Evolutionary conservation across 2,329 filamentous ascomycete species (phyloP), one percentile per base, ranked within the genome.

Genomic region (Dryadomyces quercivorus): DNA sequence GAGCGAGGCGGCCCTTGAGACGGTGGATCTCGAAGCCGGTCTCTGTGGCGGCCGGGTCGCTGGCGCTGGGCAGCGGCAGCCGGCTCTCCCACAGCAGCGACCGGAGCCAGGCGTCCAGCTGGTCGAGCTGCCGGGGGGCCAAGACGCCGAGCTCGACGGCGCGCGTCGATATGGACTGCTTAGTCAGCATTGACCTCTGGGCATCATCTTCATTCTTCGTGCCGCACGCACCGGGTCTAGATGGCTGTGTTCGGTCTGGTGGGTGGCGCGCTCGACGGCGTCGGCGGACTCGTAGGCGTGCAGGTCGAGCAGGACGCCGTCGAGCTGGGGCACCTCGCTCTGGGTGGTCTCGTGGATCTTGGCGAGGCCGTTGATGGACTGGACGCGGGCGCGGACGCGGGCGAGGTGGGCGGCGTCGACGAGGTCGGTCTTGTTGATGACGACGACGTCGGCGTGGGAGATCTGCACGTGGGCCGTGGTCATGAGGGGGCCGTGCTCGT

Each of bases 381-480:
- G 73, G 53, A 97, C 83, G 48, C 93, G 80, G 16, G 79, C 75
- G 58, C 76, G 77, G 8, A 96, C 87, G 0, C 65, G 69, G n/a
- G 80, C 69, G 1, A 97, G 76, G 62, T 95, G 82, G 7, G 78
- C 71, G 1, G 77, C 66, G 6, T 77, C 80, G 3, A 97, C 90
- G 3, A 96, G 75, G 65, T 98, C 93, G 3, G 84, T 77, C 68
- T 98, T 98, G 72, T 98, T 98, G 61, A 98, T 81, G 43, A 98
- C 81, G 47, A 98, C 80, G 9, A 97, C 89, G 69, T 98, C 93
- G 7, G 93, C 93, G 63, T 98, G 92, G 1, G 90, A 96, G 57
- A 98, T 95, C 64, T 98, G 93, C 50, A 97, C 78, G 68, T 98
- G 93, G 0, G 93, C 93, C 2, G 88, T 95, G 0, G 92, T 96